Percentiles rank a stretch among this genome's conserved stretches.
phyloP scores from a whole-genome alignment of 345 rosid species.

The Ceriops zippeliana region DNA sequence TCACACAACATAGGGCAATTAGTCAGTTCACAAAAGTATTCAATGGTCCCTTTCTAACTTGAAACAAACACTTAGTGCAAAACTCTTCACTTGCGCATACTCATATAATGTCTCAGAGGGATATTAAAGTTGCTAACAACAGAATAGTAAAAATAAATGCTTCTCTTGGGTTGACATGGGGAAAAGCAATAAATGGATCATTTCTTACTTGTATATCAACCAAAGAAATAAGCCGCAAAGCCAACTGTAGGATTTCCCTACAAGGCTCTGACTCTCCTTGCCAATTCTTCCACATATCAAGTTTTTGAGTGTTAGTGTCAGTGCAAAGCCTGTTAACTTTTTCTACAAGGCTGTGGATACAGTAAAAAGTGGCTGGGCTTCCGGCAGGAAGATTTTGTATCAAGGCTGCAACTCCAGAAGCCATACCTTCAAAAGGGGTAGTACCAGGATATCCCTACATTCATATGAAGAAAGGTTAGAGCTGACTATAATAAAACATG shows the following conservation, averaged over 20 bases:
- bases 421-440: slow-evolving; percentile 96
- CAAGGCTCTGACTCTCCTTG: slow-evolving; percentile 60
- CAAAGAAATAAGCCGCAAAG: slow-evolving; percentile 64
- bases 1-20: too few species aligned
- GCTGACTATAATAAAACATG: slow-evolving; percentile 6
- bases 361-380: slow-evolving; percentile 77
- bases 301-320: slow-evolving; percentile 23
- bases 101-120: too few species aligned
- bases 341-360: slow-evolving; percentile 70
- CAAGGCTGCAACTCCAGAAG: slow-evolving; percentile 84
- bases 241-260: slow-evolving; percentile 66
- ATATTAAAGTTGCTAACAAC: not conserved
- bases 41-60: too few species aligned
- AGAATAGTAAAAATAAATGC: slow-evolving; percentile 2
- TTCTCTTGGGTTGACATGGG: not conserved
- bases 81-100: too few species aligned
- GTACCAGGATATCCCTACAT: slow-evolving; percentile 67
- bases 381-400: slow-evolving; percentile 88
- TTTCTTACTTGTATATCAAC: slow-evolving; percentile 79
- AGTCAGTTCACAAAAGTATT: too few species aligned
- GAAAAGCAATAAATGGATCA: slow-evolving; percentile 1
- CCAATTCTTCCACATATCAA: slow-evolving; percentile 50
- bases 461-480: slow-evolving; percentile 17
- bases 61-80: too few species aligned
- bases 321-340: slow-evolving; percentile 50